Evolutionary conservation across 2,329 filamentous ascomycete genomes (phyloP), one percentile per base, ranked within the genome.

Genomic region (Colletotrichum nymphaeae): DNA sequence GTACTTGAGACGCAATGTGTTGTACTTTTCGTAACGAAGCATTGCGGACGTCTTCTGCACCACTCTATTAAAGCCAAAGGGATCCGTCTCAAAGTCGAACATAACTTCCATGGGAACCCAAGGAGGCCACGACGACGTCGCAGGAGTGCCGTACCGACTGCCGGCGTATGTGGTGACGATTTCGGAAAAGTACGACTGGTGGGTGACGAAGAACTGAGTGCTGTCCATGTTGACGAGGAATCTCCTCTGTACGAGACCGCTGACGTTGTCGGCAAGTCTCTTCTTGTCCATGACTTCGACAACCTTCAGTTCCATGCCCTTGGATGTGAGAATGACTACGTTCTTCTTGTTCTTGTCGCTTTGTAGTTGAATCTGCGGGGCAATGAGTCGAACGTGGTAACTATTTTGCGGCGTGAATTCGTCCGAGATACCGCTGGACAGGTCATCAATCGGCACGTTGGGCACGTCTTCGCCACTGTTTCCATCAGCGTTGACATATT

Each of bases 71-170:
- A 99, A 99, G n/a, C 97, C 97, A 79, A 98, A 98, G 0, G 97
- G 96, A 81, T 97, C 95, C 6, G 93, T 89, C 76, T 96, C 88
- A 82, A 98, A 99, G 82, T 98, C 95, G 79, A 98, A 98, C 93
- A 99, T 98, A 78, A 98, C 94, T 83, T 99, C 97, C 85, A 99
- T 93, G 0, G 97, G 97, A 59, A 98, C 94, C 97, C 97, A 99
- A 0, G 97, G 97, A 12, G 97, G 97, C 97, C 97, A 99, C 19
- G 94, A 92, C 3, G 95, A 94, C 11, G 95, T 95, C 46, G 90
- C 88, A 53, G 94, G 91, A 35, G 95, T 93, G 49, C 97, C 97
- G 79, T 99, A 99, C 73, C 92, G 93, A 82, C 96, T 98, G 66
- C 95, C 96, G 26, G 96, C 95, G 81, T 99, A 98, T 87, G 98